Evolutionary conservation across 192 early-diverging fungal species (phyloP), one percentile per base, ranked within the genome.

Genomic region (Spizellomyces punctatus): DNA sequence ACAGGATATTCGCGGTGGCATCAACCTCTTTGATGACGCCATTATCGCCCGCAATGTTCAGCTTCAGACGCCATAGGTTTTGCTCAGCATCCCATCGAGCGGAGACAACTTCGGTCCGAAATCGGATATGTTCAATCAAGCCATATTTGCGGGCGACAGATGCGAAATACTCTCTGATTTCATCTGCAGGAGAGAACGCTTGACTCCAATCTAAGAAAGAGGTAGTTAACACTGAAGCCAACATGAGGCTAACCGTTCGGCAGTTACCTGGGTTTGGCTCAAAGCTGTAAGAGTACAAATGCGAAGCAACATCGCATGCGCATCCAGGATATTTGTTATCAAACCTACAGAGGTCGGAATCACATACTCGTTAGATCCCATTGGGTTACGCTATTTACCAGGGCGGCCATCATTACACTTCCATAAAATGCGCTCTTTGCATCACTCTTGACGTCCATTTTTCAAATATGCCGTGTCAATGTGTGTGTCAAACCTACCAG

Each of bases 251-350:
- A 36, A 36, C 27, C 27, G 0, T 36, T 2, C 27, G 0, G 5
- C 60, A 71, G 76, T 79, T 48, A 71, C 78, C 64, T 74, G 77
- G 78, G 67, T 83, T 83, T 5, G 75, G 79, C 5, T 80, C 79
- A 22, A 79, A 83, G 4, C 75, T 75, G 77, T 75, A 82, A n/a
- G 60, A 78, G 73, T 84, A 88, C 19, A 78, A 68, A 46, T 81
- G 78, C 1, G 75, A 78, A 10, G 75, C 74, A 8, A 88, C 77
- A 75, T 88, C 86, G 62, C 86, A 88, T 0, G 79, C 84, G 27
- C 78, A 79, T 6, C 84, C 82, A 9, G 83, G 82, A 45, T 81
- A 81, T 16, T 58, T 49, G 62, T 84, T 81, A 21, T 59, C 48
- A 14, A 73, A 44, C 80, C 80, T 70, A 10, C 36, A 36, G 60